Evolutionary conservation across 441 rosid genomes (phyloP), one percentile per base, ranked within the genome.

Genomic region (Hura crepitans): DNA sequence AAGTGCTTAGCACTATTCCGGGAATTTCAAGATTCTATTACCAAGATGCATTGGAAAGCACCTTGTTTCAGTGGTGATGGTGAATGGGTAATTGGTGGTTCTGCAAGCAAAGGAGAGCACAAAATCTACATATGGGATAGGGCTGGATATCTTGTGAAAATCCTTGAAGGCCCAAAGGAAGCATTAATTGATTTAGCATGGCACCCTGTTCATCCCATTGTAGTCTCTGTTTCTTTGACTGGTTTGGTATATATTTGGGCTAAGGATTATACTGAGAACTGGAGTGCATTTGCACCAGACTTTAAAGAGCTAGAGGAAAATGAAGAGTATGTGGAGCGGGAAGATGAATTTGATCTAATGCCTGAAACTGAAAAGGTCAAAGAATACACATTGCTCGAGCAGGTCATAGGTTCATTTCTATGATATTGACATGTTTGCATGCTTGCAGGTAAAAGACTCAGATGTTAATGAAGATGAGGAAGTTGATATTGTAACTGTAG

Each of bases 251-350:
- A 95, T 81, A 85, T 95, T 35, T 95, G 98, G 99, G 98, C 98
- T 27, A 92, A 95, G 80, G 99, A 95, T 67, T 89, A 95, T 74
- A 89, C 95, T 6, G 99, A 95, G 81, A 95, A 95, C 68, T 95
- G 97, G 99, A 95, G 99, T 77, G 98, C 99, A 35, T 95, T 95
- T 82, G 98, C 98, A 73, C 98, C 99, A 8, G 98, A 95, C 78
- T 95, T 94, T 73, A 92, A 92, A 77, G 99, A 94, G 87, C 96
- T 94, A 9, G 97, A 92, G 85, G 99, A 94, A 80, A 94, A 92
- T 77, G 99, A 94, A 80, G 99, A 94, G 81, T 94, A 94, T 60
- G 89, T 94, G 61, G 97, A 94, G 82, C 85, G 93, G 2, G 99
- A 94, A 80, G 99, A 94, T 76, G 97, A 94, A 71, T 94, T 94